A percentile compares a stretch with the other conserved stretches of the same genome.
phyloP scores from a whole-genome alignment of 2,329 filamentous ascomycete species.

The Didymella sp. region DNA sequence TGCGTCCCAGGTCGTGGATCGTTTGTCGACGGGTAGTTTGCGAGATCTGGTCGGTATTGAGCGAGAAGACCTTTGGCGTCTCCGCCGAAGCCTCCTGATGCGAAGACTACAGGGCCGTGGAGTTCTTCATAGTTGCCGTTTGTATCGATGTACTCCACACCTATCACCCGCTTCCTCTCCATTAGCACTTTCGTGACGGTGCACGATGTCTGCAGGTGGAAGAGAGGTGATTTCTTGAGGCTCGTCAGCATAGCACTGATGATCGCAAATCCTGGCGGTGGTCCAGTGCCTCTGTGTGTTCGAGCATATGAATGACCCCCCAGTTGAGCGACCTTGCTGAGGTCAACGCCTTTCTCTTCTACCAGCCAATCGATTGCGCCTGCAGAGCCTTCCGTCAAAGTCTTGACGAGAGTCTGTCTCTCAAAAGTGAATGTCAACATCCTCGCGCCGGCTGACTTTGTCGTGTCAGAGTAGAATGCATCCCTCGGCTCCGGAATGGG shows the following conservation, averaged over 20 bases:
- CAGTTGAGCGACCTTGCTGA: conserved; percentile 64
- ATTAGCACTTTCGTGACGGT: conserved; percentile 61
- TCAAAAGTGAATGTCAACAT: conserved; percentile 39
- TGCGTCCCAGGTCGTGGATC: conserved; percentile 65
- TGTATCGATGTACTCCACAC: conserved; percentile 59
- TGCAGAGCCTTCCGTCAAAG: conserved; percentile 58
- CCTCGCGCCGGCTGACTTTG: conserved; percentile 61
- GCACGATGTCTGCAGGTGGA: conserved; percentile 60
- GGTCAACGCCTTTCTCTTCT: conserved; percentile 64
- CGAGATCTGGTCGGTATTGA: conserved; percentile 65
- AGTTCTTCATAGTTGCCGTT: conserved; percentile 50
- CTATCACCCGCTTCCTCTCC: conserved; percentile 51
- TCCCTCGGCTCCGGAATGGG: conserved; percentile 40
- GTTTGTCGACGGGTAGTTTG: conserved; percentile 68
- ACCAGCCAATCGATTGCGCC: conserved; percentile 64
- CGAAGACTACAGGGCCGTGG: conserved; percentile 65
- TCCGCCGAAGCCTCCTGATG: conserved; percentile 68
- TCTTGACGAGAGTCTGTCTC: conserved; percentile 56
- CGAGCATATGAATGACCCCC: conserved; percentile 65
- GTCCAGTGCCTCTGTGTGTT: conserved; percentile 65
- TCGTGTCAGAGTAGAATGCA: conserved; percentile 63
- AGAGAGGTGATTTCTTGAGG: conserved; percentile 58
- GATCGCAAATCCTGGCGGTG: conserved; percentile 67
- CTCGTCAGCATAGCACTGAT: conserved; percentile 61
- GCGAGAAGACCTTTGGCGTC: conserved; percentile 65